A percentile compares a stretch with the other conserved stretches of the same genome.
These are phyloP conservation scores for Candolleomyces efflorescens DNA, from an alignment of 768 basidiomycete species.

Conservation along the genomic window DNA sequence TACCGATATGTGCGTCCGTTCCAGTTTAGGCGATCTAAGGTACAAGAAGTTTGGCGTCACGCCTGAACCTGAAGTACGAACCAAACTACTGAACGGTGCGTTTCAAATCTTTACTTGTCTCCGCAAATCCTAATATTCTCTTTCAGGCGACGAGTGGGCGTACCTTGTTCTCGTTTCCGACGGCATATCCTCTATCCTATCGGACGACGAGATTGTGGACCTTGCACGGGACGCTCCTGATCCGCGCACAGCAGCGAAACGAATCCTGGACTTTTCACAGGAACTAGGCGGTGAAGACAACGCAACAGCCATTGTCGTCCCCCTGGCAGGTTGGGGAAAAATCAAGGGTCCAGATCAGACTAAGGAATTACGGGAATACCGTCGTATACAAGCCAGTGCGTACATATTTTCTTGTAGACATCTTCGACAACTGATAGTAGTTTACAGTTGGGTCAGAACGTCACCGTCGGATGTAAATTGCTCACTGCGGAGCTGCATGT, in stretches of 20 bases:
- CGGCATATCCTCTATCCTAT: constrained; percentile 86
- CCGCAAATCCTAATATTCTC: not conserved
- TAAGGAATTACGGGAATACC: constrained; percentile 76
- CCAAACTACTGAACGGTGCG: constrained; percentile 71
- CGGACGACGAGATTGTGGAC: constrained; percentile 93
- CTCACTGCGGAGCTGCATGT: constrained; percentile 70
- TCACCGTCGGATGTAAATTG: constrained; percentile 58
- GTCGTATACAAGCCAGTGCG: constrained; percentile 61
- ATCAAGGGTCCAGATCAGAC: constrained; percentile 78
- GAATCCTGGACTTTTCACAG: constrained; percentile 82
- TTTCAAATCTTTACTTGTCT: not conserved
- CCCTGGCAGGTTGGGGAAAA: constrained; percentile 89
- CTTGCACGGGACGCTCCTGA: constrained; percentile 67
- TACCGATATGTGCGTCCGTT: not conserved
- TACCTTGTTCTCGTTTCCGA: constrained; percentile 90
- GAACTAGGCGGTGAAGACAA: constrained; percentile 90
- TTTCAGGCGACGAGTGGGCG: constrained; percentile 74
- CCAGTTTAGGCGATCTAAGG: constrained; percentile 81
- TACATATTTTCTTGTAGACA: not conserved
- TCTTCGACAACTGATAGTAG: not conserved
- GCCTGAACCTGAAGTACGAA: constrained; percentile 84
- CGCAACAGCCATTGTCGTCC: constrained; percentile 85
- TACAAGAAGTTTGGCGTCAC: constrained; percentile 92
- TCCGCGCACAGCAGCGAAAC: constrained; percentile 78
- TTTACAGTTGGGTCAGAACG: constrained; percentile 58